Conservation (phyloP, 2,329 filamentous ascomycete genomes). For the Teratosphaeria viscida region DNA sequence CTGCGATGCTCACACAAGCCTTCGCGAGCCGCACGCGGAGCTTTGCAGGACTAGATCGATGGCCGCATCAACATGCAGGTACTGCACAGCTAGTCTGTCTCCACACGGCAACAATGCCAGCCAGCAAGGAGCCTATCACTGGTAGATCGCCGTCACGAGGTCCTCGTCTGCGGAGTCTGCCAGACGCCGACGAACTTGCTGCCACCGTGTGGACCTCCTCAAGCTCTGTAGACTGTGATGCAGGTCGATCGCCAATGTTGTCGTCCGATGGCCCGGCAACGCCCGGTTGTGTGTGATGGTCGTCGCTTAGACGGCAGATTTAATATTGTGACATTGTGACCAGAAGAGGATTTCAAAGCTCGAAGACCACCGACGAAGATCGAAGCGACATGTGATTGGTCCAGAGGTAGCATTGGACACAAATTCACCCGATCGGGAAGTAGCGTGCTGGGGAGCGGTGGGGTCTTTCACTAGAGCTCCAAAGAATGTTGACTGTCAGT, state of each 20-base stretch:
- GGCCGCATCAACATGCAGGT: background rate
- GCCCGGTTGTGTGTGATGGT: background rate
- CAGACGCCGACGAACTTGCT: background rate
- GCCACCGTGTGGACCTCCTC: background rate
- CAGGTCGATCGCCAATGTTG: background rate
- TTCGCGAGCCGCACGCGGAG: background rate
- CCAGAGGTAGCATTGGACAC: background rate
- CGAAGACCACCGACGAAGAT: background rate
- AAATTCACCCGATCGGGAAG: background rate
- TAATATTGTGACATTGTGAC: background rate
- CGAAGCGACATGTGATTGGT: background rate
- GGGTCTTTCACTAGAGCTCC: background rate
- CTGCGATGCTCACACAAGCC: background rate
- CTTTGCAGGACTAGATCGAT: background rate
- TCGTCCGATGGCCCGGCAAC: background rate
- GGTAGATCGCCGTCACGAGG: background rate
- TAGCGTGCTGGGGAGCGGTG: background rate
- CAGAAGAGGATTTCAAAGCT: slow-evolving; percentile 3
- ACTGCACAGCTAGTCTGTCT: background rate
- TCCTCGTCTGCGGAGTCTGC: background rate
- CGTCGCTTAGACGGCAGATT: background rate
- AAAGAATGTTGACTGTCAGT: background rate
- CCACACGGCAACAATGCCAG: background rate
- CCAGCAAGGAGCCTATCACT: background rate
- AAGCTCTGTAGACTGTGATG: background rate